A percentile compares a stretch with the other conserved stretches of the same genome.
These are phyloP conservation scores for Breynia disticha DNA, from an alignment of 441 rosid species.

Conservation along the genomic window DNA sequence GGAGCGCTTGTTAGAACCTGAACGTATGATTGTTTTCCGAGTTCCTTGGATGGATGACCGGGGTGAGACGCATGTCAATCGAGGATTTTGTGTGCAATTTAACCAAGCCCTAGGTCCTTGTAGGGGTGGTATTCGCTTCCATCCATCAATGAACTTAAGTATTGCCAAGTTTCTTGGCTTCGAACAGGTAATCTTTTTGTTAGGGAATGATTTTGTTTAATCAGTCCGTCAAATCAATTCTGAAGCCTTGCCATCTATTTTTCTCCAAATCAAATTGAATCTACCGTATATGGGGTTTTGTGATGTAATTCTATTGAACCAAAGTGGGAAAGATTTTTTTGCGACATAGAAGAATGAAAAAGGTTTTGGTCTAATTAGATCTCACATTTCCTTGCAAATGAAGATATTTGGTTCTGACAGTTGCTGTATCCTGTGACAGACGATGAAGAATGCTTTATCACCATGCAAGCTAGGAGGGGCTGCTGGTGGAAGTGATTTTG, in stretches of 20 bases:
- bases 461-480: constrained; percentile 99
- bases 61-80: constrained; percentile 92
- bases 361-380: too few species aligned
- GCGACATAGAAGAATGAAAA: too few species aligned
- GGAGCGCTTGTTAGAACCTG: constrained; percentile 96
- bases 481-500: constrained; percentile 99
- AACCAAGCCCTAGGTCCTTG: constrained; percentile 97
- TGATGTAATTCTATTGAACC: not conserved
- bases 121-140: constrained; percentile 96
- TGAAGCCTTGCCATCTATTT: too few species aligned
- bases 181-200: constrained; percentile 56
- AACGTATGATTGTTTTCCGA: constrained; percentile 84
- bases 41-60: constrained; percentile 98
- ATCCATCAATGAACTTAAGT: constrained; percentile 86
- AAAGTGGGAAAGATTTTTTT: not conserved
- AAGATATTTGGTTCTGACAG: not conserved
- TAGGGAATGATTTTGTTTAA: not conserved
- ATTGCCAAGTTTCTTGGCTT: constrained; percentile 92
- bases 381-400: too few species aligned
- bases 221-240: too few species aligned
- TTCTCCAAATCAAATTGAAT: too few species aligned
- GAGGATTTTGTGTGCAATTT: constrained; percentile 95
- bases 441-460: constrained; percentile 90
- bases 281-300: not conserved
- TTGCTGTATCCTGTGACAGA: constrained; percentile 32